These are phyloP conservation scores for Epichloe gansuensis DNA, from an alignment of 2,329 filamentous ascomycete species.

Conservation along the genomic window DNA sequence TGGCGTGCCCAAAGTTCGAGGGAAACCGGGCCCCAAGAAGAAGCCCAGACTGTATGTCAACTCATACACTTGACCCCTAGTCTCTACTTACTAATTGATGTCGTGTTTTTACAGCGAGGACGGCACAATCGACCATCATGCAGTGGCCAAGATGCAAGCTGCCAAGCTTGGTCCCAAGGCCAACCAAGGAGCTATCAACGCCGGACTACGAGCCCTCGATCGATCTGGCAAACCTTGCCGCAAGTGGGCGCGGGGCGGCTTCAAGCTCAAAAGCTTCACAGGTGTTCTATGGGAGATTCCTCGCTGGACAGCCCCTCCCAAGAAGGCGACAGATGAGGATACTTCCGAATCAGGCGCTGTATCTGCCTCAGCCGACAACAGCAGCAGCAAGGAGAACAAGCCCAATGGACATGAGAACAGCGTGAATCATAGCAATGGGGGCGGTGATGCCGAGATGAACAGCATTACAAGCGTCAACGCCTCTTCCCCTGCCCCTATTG, in stretches of 20 bases:
- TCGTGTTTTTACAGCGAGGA: conserved; percentile 39
- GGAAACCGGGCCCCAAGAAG: conserved; percentile 94
- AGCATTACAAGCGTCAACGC: conserved; percentile 38
- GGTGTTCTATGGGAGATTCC: conserved; percentile 71
- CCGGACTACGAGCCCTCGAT: conserved; percentile 85
- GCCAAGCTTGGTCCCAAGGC: conserved; percentile 87
- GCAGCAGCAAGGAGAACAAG: conserved; percentile 52
- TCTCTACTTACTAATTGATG: conserved; percentile 16
- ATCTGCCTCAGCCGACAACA: conserved; percentile 33
- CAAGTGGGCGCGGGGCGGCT: conserved; percentile 74
- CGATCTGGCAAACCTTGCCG: conserved; percentile 84
- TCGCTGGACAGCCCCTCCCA: conserved; percentile 68
- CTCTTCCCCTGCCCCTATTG: conserved; percentile 37
- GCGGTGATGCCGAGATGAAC: conserved; percentile 38
- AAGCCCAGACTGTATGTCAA: conserved; percentile 76
- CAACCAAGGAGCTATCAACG: conserved; percentile 95
- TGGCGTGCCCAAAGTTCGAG: conserved; percentile 53
- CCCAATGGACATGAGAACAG: conserved; percentile 42
- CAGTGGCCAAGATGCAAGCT: conserved; percentile 34
- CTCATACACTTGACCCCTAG: conserved; percentile 1
- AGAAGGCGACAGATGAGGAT: conserved; percentile 32
- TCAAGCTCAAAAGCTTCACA: conserved; percentile 85
- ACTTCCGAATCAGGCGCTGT: conserved; percentile 32
- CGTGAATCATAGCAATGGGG: conserved; percentile 30
- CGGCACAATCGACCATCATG: conserved; percentile 46